Evolutionary conservation across 306 rosid species (phyloP).

Genomic region (Cicer yamashitae): DNA sequence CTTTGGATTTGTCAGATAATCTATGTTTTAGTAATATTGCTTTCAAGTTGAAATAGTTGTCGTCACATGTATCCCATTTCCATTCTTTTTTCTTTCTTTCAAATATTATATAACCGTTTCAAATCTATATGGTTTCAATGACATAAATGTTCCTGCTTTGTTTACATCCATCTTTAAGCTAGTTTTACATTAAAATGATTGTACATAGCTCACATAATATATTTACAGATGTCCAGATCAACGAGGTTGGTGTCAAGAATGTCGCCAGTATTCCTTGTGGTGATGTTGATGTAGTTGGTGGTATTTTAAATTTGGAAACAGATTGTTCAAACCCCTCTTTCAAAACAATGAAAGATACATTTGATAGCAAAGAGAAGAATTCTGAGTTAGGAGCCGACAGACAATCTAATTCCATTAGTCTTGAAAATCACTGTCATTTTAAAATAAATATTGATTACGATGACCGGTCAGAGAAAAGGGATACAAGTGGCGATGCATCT

Average conservation of each 20-base stretch:
- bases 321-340: slow-evolving; percentile 41
- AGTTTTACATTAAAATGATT: slow-evolving; percentile 30
- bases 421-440: slow-evolving; percentile 42
- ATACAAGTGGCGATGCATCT: slow-evolving; percentile 46
- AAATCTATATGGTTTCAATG: slow-evolving; percentile 17
- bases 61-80: slow-evolving; percentile 18
- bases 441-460: slow-evolving; percentile 43
- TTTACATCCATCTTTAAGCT: slow-evolving; percentile 24
- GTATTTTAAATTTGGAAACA: slow-evolving; percentile 46
- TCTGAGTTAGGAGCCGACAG: slow-evolving; percentile 42
- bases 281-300: slow-evolving; percentile 53
- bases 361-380: slow-evolving; percentile 42
- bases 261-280: slow-evolving; percentile 48
- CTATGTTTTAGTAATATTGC: background rate
- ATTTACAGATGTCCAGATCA: slow-evolving; percentile 54
- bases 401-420: slow-evolving; percentile 45
- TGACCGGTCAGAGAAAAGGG: slow-evolving; percentile 46
- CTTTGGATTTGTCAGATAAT: slow-evolving; percentile 21
- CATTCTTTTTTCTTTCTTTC: background rate
- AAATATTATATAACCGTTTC: slow-evolving; percentile 12
- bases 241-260: slow-evolving; percentile 45
- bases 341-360: slow-evolving; percentile 48
- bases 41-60: slow-evolving; percentile 29
- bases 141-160: slow-evolving; percentile 17
- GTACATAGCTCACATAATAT: slow-evolving; percentile 18